Base-by-base conservation (phyloP, 129 eudicot genomes). In the Daucus carota region DNA sequence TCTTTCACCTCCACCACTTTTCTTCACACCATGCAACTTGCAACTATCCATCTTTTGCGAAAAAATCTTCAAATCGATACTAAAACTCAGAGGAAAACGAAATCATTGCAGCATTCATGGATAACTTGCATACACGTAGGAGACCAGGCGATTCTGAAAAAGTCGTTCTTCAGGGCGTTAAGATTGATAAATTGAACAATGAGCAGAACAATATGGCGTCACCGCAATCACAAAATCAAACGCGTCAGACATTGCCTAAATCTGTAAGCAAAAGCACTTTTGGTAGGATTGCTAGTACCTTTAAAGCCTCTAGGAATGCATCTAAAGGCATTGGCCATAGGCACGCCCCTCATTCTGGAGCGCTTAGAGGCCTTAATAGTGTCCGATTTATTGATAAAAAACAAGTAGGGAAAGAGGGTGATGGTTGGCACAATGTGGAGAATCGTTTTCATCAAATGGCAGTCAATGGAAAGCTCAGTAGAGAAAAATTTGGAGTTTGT, bases 401-500 rank as follows among this genome's bases (percentile, higher is more conserved):
- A 16, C 81, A 75, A 0, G 86, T 96, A 0, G 96, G 94, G 45
- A 95, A 89, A 73, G 97, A 91, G 68, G 92, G 79, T 62, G 96
- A 91, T 60, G 87, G 88, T 0, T 95, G 99, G 99, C 82, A 77
- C 66, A 82, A 83, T n/a, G 82, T 95, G 24, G 96, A 95, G 80
- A 88, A 57, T 75, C 93, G 97, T 47, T 95, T 91, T 40, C 24
- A 83, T 70, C 90, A 86, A 76, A 76, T 83, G 80, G 79, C 88
- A 4, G 79, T 89, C 24, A 76, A 82, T 31, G 99, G 89, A 5
- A 91, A 78, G 89, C 88, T 95, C 7, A 77, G 82, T 62, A 88
- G 84, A 80, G 97, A 95, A 48, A 91, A 95, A 81, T 95, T 95
- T 78, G 97, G 99, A 52, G 80, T 79, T 22, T 90, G 96, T 83